A percentile compares a stretch with the other conserved stretches of the same genome.
Conservation (phyloP, 345 rosid genomes). For the Syzygium oleosum region DNA sequence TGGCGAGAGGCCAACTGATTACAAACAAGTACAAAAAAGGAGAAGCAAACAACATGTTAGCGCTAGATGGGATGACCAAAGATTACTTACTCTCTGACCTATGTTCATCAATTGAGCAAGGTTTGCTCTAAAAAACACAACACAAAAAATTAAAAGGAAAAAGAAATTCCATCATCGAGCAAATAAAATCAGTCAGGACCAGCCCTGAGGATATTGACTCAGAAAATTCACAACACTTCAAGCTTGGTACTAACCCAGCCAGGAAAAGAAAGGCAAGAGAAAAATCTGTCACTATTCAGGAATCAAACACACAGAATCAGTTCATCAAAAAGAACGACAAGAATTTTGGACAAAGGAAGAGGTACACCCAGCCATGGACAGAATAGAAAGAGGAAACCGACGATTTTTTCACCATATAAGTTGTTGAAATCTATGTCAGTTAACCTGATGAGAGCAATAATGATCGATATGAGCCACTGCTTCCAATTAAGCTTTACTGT, state of each 20-base stretch:
- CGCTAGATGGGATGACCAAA: not conserved
- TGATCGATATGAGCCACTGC: conserved; percentile 66
- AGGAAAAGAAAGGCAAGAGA: not conserved
- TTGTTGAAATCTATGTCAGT: conserved; percentile 2
- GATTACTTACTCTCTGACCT: not conserved
- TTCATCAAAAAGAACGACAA: not conserved
- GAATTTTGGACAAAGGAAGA: not conserved
- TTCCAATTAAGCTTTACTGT: conserved; percentile 34
- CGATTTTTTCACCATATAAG: not conserved
- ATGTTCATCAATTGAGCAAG: not conserved
- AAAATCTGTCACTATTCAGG: not conserved
- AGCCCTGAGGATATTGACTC: not conserved
- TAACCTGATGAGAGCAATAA: conserved; percentile 66
- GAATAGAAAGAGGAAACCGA: not conserved
- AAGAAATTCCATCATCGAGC: not conserved
- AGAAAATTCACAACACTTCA: not conserved
- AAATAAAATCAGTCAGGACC: not conserved
- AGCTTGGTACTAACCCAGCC: not conserved
- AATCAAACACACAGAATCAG: not conserved
- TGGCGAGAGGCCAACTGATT: conserved; percentile 89
- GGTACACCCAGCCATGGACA: not conserved
- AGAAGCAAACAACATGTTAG: not conserved
- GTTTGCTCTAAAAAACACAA: not conserved
- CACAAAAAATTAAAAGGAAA: not conserved
- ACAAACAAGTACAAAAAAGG: not conserved